Evolutionary conservation across 2,329 filamentous ascomycete species (phyloP).

Genomic region (Aspergillus luchuensis): DNA sequence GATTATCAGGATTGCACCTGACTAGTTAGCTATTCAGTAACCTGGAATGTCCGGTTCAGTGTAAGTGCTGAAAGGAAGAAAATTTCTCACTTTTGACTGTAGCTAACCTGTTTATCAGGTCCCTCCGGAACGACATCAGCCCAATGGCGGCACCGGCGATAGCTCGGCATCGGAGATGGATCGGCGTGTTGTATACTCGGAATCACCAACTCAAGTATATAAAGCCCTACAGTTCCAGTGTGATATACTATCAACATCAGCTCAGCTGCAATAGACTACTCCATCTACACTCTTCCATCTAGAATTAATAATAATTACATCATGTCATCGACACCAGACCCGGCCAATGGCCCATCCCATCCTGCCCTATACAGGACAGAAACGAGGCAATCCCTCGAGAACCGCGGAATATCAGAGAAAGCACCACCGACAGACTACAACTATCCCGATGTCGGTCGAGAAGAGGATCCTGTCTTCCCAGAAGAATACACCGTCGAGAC

Average conservation of each 20-base stretch:
- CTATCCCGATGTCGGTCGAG: conserved; percentile 29
- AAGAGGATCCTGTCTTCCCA: conserved; percentile 15
- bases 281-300: neutral
- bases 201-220: neutral
- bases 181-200: neutral
- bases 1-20: too few relatives aligned
- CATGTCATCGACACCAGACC: neutral
- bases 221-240: neutral
- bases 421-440: conserved; percentile 30
- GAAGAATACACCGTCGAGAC: conserved; percentile 20
- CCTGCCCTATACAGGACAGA: conserved; percentile 15
- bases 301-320: neutral
- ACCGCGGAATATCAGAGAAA: conserved; percentile 26
- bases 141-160: neutral
- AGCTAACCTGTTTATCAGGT: too few relatives aligned
- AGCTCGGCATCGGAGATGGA: conserved; percentile 6
- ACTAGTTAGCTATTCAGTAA: too few relatives aligned
- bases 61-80: too few relatives aligned
- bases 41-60: too few relatives aligned
- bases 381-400: conserved; percentile 27
- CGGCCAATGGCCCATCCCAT: neutral
- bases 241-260: neutral
- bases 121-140: too few relatives aligned
- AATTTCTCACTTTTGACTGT: too few relatives aligned
- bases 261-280: too few relatives aligned